These are phyloP conservation scores for Termitomyces sp. DNA, from an alignment of 768 basidiomycete genomes.

Conservation along the genomic window DNA sequence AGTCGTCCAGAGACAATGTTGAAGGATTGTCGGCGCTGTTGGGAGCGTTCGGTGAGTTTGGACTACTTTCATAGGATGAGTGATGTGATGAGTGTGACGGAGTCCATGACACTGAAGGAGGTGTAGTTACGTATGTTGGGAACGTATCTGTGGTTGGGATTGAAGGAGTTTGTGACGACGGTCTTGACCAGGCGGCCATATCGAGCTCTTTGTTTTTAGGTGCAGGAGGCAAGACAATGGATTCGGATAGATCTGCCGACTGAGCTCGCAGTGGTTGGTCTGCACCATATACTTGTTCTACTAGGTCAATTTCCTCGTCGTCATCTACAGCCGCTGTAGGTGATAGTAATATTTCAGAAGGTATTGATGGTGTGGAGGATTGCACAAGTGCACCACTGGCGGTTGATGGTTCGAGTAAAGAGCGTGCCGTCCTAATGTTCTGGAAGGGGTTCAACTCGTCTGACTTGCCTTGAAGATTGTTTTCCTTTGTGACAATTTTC, in stretches of 20 bases:
- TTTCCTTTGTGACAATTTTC: slow-evolving; percentile 66
- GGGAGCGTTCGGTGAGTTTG: slow-evolving; percentile 8
- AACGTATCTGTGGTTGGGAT: slow-evolving; percentile 21
- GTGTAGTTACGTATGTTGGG: slow-evolving; percentile 12
- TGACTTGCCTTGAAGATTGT: slow-evolving; percentile 52
- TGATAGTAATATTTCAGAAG: slow-evolving; percentile 18
- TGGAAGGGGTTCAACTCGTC: slow-evolving; percentile 48
- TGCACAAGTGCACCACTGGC: slow-evolving; percentile 27
- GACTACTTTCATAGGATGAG: slow-evolving; percentile 8
- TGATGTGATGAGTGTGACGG: slow-evolving; percentile 4
- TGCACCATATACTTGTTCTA: slow-evolving; percentile 90
- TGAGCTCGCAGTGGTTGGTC: slow-evolving; percentile 67
- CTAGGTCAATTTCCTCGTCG: slow-evolving; percentile 92
- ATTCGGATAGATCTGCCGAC: slow-evolving; percentile 76
- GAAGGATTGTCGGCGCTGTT: slow-evolving; percentile 15
- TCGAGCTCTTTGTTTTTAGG: slow-evolving; percentile 91
- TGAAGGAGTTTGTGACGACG: slow-evolving; percentile 43
- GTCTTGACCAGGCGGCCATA: slow-evolving; percentile 74
- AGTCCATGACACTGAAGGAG: slow-evolving; percentile 4
- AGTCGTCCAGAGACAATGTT: slow-evolving; percentile 85
- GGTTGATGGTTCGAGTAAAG: slow-evolving; percentile 18
- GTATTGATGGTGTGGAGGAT: slow-evolving; percentile 13
- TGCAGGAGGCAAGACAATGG: slow-evolving; percentile 73
- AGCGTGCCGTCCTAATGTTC: slow-evolving; percentile 16
- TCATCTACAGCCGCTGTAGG: slow-evolving; percentile 27